Percentiles rank a stretch among this genome's conserved stretches.
Evolutionary conservation across 148 eudicot genomes (phyloP).

Genomic region (Rhododendron molle): DNA sequence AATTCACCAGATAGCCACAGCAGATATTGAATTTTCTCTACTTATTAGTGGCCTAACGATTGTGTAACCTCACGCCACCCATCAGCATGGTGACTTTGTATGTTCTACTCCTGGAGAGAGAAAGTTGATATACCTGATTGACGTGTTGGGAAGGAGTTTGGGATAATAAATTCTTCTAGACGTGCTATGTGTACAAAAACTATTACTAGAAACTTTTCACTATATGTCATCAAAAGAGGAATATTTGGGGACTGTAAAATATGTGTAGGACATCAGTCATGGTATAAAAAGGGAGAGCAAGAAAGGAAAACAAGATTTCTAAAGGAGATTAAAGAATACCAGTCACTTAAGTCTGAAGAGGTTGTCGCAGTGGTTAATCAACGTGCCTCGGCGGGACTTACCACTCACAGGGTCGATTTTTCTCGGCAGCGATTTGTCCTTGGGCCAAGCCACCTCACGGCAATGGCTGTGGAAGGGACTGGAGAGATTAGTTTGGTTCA

Average conservation of each 20-base stretch:
- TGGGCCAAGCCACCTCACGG: background rate
- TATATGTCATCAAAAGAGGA: background rate
- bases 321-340: background rate
- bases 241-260: background rate
- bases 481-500: too few relatives aligned
- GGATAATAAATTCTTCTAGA: background rate
- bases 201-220: background rate
- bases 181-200: background rate
- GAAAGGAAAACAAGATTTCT: background rate
- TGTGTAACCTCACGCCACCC: background rate
- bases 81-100: background rate
- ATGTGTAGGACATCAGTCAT: background rate
- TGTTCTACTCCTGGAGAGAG: background rate
- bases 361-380: background rate
- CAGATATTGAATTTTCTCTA: background rate
- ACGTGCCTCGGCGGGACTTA: background rate
- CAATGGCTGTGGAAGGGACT: too few relatives aligned
- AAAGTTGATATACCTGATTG: background rate
- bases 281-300: background rate
- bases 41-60: background rate
- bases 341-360: background rate
- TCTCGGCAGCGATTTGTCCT: background rate
- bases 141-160: background rate
- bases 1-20: background rate
- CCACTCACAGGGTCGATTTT: background rate